phyloP scores from a whole-genome alignment of 176 grass and related monocot genomes.

The Chloris gayana region DNA sequence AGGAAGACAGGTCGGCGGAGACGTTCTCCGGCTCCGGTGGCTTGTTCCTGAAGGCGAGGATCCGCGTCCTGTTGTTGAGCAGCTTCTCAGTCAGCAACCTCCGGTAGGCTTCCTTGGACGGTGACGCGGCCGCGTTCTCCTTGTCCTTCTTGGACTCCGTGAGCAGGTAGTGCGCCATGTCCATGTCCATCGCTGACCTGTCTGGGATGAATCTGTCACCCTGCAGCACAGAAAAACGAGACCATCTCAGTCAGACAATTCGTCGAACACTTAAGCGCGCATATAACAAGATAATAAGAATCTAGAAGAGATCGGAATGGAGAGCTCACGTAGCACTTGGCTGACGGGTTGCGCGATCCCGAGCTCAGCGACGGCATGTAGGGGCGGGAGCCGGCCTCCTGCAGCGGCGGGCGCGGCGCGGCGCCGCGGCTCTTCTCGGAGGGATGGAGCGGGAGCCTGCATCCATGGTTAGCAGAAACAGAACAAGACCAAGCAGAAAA shows the following conservation, averaged over 20 bases:
- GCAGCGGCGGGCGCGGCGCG: conserved; percentile 44
- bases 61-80: conserved; percentile 66
- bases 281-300: background rate
- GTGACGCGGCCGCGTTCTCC: conserved; percentile 62
- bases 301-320: background rate
- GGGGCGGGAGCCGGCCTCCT: conserved; percentile 53
- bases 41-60: conserved; percentile 73
- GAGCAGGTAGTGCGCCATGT: conserved; percentile 73
- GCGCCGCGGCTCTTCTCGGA: conserved; percentile 45
- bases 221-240: conserved; percentile 20
- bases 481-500: background rate
- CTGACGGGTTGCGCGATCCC: conserved; percentile 48
- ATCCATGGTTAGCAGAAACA: conserved; percentile 55
- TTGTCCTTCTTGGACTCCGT: conserved; percentile 65
- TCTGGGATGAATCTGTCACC: conserved; percentile 76
- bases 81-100: conserved; percentile 74
- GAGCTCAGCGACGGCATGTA: conserved; percentile 59
- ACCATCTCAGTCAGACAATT: conserved; percentile 21
- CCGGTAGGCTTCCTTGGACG: conserved; percentile 60
- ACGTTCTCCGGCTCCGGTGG: conserved; percentile 57
- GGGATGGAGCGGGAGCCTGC: conserved; percentile 52
- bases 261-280: conserved; percentile 8
- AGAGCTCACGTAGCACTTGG: conserved; percentile 57
- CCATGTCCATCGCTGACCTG: conserved; percentile 72
- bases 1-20: conserved; percentile 26